Evolutionary conservation across 2,329 filamentous ascomycete genomes (phyloP).

Genomic region (Fonsecaea pedrosoi): DNA sequence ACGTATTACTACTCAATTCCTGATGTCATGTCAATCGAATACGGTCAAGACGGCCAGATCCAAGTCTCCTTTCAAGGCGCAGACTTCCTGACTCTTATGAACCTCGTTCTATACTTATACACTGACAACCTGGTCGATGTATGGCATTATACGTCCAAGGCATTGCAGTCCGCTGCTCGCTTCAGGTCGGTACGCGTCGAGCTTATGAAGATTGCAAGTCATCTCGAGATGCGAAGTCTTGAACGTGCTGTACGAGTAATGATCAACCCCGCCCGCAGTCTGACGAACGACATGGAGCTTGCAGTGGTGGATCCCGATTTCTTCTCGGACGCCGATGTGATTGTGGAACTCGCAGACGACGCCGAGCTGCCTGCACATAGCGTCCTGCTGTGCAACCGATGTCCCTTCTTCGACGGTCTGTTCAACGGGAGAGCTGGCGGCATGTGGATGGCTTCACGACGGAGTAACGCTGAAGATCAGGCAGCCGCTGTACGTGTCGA

Average conservation of each 20-base stretch:
- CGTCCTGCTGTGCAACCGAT: constrained; percentile 77
- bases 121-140: constrained; percentile 80
- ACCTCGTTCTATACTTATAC: constrained; percentile 80
- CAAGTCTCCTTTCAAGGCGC: constrained; percentile 71
- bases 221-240: constrained; percentile 72
- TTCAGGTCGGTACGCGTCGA: constrained; percentile 83
- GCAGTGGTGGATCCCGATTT: constrained; percentile 74
- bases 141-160: constrained; percentile 78
- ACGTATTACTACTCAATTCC: constrained; percentile 62
- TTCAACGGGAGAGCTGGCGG: constrained; percentile 88
- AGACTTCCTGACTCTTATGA: constrained; percentile 79
- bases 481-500: constrained; percentile 71
- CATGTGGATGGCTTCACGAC: constrained; percentile 78
- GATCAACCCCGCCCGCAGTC: constrained; percentile 65
- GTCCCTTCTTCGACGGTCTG: constrained; percentile 88
- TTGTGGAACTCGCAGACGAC: constrained; percentile 78
- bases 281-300: constrained; percentile 72
- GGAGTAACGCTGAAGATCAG: constrained; percentile 55
- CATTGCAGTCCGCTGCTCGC: constrained; percentile 69
- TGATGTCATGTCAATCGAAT: constrained; percentile 66
- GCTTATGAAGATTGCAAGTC: constrained; percentile 81
- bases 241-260: constrained; percentile 81
- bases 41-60: constrained; percentile 58
- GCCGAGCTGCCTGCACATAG: constrained; percentile 76
- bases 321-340: constrained; percentile 78